Conservation (phyloP, 2,329 filamentous ascomycete species). For the Falciphora oryzae region DNA sequence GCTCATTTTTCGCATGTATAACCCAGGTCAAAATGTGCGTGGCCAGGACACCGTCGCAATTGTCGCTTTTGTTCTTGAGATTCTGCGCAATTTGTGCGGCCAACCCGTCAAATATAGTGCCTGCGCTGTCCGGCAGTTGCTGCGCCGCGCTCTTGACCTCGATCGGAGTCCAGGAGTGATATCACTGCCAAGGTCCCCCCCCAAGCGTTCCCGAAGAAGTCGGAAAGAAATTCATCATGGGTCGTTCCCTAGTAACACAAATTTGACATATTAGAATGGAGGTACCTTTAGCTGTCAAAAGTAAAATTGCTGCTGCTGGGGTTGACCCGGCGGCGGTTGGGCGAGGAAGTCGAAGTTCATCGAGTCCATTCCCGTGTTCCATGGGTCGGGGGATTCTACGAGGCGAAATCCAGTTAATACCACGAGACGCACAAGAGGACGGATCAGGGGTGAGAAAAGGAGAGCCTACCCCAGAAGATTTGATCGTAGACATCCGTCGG, state of each 20-base stretch:
- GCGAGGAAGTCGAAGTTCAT: constrained; percentile 58
- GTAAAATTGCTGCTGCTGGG: constrained; percentile 49
- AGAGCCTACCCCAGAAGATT: constrained; percentile 57
- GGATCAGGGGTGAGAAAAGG: constrained; percentile 3
- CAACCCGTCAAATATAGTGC: too few relatives aligned
- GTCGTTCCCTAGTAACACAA: background rate
- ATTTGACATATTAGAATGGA: background rate
- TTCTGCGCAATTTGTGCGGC: too few relatives aligned
- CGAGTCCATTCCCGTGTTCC: constrained; percentile 48
- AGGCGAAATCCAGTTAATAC: background rate
- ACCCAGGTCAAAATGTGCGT: too few relatives aligned
- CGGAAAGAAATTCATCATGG: background rate
- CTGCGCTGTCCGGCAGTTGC: too few relatives aligned
- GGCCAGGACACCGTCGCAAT: too few relatives aligned
- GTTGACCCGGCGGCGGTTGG: constrained; percentile 53
- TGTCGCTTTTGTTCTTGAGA: too few relatives aligned
- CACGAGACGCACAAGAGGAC: too few relatives aligned
- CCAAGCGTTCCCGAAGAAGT: too few relatives aligned
- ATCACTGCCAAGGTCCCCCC: too few relatives aligned
- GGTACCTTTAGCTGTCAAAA: constrained; percentile 30
- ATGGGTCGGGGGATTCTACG: constrained; percentile 54
- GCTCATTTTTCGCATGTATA: too few relatives aligned
- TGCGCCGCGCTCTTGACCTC: too few relatives aligned
- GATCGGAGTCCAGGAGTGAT: too few relatives aligned
- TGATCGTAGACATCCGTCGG: constrained; percentile 64